Evolutionary conservation across 306 rosid species (phyloP).

Genomic region (Vigna hirtella): DNA sequence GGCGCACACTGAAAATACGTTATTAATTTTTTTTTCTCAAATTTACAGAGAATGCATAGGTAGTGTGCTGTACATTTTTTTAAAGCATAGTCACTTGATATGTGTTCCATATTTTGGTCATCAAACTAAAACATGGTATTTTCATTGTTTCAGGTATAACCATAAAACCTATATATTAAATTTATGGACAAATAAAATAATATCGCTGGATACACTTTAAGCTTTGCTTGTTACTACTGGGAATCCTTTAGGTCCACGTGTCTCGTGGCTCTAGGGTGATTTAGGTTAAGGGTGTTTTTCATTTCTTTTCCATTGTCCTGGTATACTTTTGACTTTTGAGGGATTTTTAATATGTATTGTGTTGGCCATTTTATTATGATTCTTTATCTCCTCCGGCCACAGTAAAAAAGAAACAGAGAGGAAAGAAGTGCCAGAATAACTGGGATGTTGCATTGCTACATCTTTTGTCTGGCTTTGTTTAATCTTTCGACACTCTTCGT

Average conservation of each 20-base stretch:
- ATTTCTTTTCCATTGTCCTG: constrained; percentile 7
- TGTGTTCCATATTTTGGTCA: constrained; percentile 21
- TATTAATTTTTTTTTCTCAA: neutral
- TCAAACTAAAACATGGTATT: constrained; percentile 34
- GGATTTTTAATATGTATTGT: neutral
- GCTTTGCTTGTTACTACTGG: constrained; percentile 27
- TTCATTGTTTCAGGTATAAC: constrained; percentile 44
- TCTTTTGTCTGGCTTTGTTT: neutral
- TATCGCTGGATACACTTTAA: constrained; percentile 33
- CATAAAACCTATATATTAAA: constrained; percentile 34
- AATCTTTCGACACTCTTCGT: neutral
- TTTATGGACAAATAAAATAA: constrained; percentile 36
- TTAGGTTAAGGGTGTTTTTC: constrained; percentile 21
- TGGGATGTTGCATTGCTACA: constrained; percentile 4
- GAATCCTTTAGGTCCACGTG: constrained; percentile 45
- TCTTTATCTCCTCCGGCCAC: neutral
- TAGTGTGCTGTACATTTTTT: neutral
- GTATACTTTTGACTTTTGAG: constrained; percentile 25
- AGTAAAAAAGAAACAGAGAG: neutral
- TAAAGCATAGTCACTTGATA: neutral
- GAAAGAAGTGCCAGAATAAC: neutral
- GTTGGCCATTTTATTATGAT: constrained; percentile 16
- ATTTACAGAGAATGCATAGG: constrained; percentile 4
- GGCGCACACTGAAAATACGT: neutral
- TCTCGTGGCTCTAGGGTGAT: constrained; percentile 48